These are phyloP conservation scores for Leccinum idahoense DNA, from an alignment of 1,284 basidiomycete species.

Conservation along the genomic window DNA sequence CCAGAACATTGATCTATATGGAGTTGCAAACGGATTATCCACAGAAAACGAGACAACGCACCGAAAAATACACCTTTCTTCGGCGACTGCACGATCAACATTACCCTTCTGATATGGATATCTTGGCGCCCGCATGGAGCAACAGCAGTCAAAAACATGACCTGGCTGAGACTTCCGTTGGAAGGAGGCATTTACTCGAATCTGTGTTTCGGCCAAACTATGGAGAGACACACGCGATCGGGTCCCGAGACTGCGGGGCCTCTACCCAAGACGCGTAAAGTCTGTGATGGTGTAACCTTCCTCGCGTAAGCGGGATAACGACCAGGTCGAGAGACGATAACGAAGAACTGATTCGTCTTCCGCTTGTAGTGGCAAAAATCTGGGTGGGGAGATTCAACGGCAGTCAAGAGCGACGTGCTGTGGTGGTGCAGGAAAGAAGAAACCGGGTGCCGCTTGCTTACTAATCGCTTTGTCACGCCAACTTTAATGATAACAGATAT, in stretches of 20 bases:
- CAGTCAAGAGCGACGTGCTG: too few relatives aligned
- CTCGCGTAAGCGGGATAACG: constrained; percentile 47
- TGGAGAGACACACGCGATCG: constrained; percentile 40
- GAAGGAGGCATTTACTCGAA: constrained; percentile 48
- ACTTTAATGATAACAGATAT: too few relatives aligned
- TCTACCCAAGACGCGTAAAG: constrained; percentile 20
- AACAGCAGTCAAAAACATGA: constrained; percentile 44
- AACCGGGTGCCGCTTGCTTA: too few relatives aligned
- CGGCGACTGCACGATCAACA: neutral
- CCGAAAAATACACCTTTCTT: neutral
- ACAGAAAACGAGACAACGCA: neutral
- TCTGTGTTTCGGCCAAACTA: constrained; percentile 52
- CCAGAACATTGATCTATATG: neutral
- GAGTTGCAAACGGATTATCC: neutral
- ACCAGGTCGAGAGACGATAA: constrained; percentile 64
- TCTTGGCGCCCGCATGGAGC: constrained; percentile 43
- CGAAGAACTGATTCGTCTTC: constrained; percentile 56
- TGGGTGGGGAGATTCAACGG: constrained; percentile 24
- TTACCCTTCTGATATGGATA: constrained; percentile 19
- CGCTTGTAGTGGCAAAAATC: constrained; percentile 62
- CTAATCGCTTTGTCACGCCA: too few relatives aligned
- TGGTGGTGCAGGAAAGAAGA: too few relatives aligned
- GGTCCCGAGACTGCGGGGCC: constrained; percentile 53
- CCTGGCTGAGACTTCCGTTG: constrained; percentile 38
- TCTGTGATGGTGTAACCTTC: constrained; percentile 56